Base-by-base conservation (phyloP, 768 basidiomycete genomes). In the Rhizopogon sp. region DNA sequence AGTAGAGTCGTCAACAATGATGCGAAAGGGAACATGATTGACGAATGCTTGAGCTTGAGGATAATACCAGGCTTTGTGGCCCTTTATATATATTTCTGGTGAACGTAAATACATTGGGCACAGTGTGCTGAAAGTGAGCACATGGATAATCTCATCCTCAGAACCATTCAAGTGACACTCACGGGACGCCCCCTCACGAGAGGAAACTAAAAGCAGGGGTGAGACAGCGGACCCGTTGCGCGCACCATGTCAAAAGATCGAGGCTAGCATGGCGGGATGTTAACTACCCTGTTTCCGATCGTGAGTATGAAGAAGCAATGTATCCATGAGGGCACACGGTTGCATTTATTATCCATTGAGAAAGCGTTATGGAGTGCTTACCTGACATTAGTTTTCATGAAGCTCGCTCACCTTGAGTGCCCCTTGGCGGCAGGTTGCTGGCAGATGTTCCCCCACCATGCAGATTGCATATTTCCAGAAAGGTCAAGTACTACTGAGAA, bases 1-100 rank as follows among this genome's bases (percentile, higher is more conserved):
- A 80, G 64, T 39, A 81, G 62, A 45, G 74, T 69, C 37, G 75
- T 73, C 55, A 81, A 67, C 52, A 83, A 60, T 52, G 73, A 72
- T 39, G 66, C 62, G 49, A 69, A 53, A 39, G 59, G 64, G 60
- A 76, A 74, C 76, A 77, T 77, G 56, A 50, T 65, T 25, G 29
- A 31, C 51, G 11, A 37, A 13, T 10, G 35, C n/a, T 17, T n/a
- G 40, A 40, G 17, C n/a, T n/a, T 4, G 46, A 35, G 20, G 20
- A 33, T 14, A 3, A 20, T 35, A 14, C 7, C 31, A 20, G 7
- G 10, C 11, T 8, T 33, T 4, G 31, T 20, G 31, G 13, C 6
- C 7, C 46, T 33, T 47, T 47, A 47, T 47, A 46, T 31, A 47
- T 35, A 7, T 25, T 25, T 25, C 25, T 25, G 3, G 13, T 49